A percentile compares a stretch with the other conserved stretches of the same genome.
Evolutionary conservation across 164 flowering plant genomes (phyloP).

Genomic region (Dillenia suffruticosa): DNA sequence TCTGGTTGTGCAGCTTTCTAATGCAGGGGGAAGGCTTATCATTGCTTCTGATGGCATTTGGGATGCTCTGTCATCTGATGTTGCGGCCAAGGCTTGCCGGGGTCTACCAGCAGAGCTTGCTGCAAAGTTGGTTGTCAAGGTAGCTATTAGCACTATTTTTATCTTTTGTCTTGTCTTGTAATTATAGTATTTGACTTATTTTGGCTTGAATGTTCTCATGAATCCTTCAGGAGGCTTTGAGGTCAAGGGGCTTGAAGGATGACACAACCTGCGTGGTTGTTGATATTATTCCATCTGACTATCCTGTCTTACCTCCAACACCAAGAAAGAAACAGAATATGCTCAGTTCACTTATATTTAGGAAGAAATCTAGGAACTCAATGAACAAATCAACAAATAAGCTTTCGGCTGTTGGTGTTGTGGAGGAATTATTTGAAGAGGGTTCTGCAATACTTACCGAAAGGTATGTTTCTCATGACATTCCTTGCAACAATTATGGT

Average conservation of each 20-base stretch:
- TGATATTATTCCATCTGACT: slow-evolving; percentile 68
- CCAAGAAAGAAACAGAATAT: slow-evolving; percentile 56
- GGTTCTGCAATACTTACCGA: slow-evolving; percentile 95
- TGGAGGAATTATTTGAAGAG: slow-evolving; percentile 94
- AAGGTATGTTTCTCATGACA: slow-evolving; percentile 42
- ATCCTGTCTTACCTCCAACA: slow-evolving; percentile 43
- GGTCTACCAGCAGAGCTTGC: slow-evolving; percentile 87
- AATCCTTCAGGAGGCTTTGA: slow-evolving; percentile 58
- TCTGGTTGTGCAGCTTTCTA: slow-evolving; percentile 51
- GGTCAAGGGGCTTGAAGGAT: slow-evolving; percentile 85
- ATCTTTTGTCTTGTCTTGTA: background rate
- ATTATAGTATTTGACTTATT: background rate
- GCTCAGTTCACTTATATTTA: slow-evolving; percentile 49
- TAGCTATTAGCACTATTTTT: slow-evolving; percentile 7
- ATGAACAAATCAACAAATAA: slow-evolving; percentile 47
- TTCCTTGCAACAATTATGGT: background rate
- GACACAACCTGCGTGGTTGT: slow-evolving; percentile 92
- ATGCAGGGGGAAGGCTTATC: slow-evolving; percentile 78
- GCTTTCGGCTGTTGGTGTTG: slow-evolving; percentile 83
- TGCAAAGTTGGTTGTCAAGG: slow-evolving; percentile 87
- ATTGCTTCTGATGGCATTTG: slow-evolving; percentile 94
- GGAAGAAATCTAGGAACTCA: slow-evolving; percentile 45
- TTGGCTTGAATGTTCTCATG: background rate
- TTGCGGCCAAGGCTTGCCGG: slow-evolving; percentile 74
- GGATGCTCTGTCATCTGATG: slow-evolving; percentile 80